Percentiles rank a stretch among this genome's conserved stretches.
Evolutionary conservation across 305 asterid species (phyloP).

Genomic region (Fraxinus sp.): DNA sequence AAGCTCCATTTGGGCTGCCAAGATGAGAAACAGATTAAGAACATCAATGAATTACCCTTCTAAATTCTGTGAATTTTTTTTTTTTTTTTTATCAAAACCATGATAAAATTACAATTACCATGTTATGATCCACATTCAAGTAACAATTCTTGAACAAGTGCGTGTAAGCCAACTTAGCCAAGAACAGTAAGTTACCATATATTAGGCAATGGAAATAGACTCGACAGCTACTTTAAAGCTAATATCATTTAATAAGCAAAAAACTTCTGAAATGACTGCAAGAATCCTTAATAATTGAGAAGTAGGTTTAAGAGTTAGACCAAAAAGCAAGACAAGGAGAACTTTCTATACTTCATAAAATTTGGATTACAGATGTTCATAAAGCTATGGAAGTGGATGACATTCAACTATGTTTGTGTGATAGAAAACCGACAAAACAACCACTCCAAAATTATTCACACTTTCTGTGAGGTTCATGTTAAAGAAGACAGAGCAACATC

Average conservation of each 20-base stretch:
- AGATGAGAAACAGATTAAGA: conserved; percentile 15
- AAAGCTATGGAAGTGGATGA: neutral
- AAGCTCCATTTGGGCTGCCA: conserved; percentile 95
- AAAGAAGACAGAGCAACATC: neutral
- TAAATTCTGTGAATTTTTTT: neutral
- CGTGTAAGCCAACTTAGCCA: neutral
- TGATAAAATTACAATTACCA: conserved; percentile 3
- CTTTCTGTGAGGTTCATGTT: neutral
- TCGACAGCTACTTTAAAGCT: neutral
- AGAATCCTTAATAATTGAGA: neutral
- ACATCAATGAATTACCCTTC: neutral
- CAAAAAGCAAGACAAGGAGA: neutral
- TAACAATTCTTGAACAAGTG: conserved; percentile 17
- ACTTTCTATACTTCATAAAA: neutral
- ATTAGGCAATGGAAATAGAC: neutral
- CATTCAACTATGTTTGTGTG: neutral
- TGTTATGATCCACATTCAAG: neutral
- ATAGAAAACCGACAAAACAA: neutral
- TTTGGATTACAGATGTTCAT: neutral
- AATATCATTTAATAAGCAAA: conserved; percentile 4
- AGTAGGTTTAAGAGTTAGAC: neutral
- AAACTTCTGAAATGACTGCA: neutral
- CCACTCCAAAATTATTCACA: neutral
- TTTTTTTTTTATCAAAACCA: neutral
- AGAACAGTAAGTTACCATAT: conserved; percentile 6